These are phyloP conservation scores for Ettlia oleoabundans DNA, from an alignment of 139 green algal genomes.

Conservation along the genomic window DNA sequence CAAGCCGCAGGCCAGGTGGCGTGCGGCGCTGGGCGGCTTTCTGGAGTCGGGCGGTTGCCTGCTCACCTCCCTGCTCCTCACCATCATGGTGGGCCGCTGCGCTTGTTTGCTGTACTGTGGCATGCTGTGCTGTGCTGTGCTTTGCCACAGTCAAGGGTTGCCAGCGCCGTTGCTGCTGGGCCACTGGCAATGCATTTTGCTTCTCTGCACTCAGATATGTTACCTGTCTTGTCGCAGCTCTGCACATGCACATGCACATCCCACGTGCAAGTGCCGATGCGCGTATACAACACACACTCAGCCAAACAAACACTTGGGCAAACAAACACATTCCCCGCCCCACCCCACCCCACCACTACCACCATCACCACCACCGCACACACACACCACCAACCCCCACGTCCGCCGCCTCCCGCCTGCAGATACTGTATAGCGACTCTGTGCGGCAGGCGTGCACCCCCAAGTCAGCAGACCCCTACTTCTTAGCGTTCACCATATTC, in stretches of 20 bases:
- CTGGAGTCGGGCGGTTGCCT: slow-evolving; percentile 18
- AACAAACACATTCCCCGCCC: too few relatives aligned
- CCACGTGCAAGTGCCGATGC: too few relatives aligned
- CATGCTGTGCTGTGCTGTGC: not conserved
- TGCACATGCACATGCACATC: too few relatives aligned
- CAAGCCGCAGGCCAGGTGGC: slow-evolving; percentile 14
- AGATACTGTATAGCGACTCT: slow-evolving; percentile 45
- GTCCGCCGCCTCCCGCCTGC: not conserved
- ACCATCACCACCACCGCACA: too few relatives aligned
- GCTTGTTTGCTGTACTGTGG: not conserved
- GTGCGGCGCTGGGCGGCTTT: not conserved
- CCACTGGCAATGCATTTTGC: too few relatives aligned
- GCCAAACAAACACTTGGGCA: too few relatives aligned
- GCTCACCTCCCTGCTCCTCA: not conserved
- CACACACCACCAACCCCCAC: not conserved
- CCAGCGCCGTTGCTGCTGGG: too few relatives aligned
- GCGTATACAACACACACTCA: too few relatives aligned
- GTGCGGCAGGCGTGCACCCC: slow-evolving; percentile 29
- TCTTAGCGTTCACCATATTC: slow-evolving; percentile 37
- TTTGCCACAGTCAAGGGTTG: too few relatives aligned
- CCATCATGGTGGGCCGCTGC: slow-evolving; percentile 18
- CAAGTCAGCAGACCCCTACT: slow-evolving; percentile 11
- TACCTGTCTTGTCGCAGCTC: too few relatives aligned
- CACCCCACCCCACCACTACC: not conserved
- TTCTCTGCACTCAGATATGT: too few relatives aligned